A percentile compares a stretch with the other conserved stretches of the same genome.
These are phyloP conservation scores for Inonotus obliquus DNA, from an alignment of 1,284 basidiomycete genomes.

Conservation along the genomic window DNA sequence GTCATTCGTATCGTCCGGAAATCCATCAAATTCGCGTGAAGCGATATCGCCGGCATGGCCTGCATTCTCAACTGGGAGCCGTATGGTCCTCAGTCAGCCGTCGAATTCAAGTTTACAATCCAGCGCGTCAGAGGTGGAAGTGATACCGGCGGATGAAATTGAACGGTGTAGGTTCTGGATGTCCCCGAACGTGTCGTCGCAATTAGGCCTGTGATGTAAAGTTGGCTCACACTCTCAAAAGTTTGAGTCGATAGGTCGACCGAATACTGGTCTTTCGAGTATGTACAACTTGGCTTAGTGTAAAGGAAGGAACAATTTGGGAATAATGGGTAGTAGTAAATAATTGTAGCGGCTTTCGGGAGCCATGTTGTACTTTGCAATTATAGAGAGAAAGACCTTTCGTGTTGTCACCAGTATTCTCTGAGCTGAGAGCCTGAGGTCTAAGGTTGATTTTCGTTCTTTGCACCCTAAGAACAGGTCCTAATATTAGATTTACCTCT, in stretches of 20 bases:
- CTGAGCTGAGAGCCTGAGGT: too few species aligned
- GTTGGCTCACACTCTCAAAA: too few species aligned
- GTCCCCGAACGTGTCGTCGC: constrained; percentile 30
- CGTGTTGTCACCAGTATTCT: too few species aligned
- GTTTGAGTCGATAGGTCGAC: too few species aligned
- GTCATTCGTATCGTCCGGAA: constrained; percentile 35
- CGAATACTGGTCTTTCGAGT: too few species aligned
- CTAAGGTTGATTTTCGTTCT: neutral
- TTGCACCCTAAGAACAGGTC: too few species aligned
- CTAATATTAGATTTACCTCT: neutral
- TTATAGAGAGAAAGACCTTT: too few species aligned
- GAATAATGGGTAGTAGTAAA: too few species aligned
- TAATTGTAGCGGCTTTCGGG: too few species aligned
- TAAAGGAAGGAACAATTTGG: too few species aligned
- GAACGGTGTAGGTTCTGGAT: constrained; percentile 40
- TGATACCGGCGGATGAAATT: constrained; percentile 29
- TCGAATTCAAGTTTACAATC: neutral
- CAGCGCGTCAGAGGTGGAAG: constrained; percentile 28
- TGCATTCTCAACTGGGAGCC: constrained; percentile 19
- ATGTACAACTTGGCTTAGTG: too few species aligned
- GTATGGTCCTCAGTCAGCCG: constrained; percentile 25
- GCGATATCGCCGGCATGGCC: constrained; percentile 33
- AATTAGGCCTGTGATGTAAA: constrained; percentile 23
- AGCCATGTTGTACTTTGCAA: too few species aligned
- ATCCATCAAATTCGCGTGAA: constrained; percentile 31